phyloP scores from a whole-genome alignment of 2,329 filamentous ascomycete genomes.

The Fusarium sp. region DNA sequence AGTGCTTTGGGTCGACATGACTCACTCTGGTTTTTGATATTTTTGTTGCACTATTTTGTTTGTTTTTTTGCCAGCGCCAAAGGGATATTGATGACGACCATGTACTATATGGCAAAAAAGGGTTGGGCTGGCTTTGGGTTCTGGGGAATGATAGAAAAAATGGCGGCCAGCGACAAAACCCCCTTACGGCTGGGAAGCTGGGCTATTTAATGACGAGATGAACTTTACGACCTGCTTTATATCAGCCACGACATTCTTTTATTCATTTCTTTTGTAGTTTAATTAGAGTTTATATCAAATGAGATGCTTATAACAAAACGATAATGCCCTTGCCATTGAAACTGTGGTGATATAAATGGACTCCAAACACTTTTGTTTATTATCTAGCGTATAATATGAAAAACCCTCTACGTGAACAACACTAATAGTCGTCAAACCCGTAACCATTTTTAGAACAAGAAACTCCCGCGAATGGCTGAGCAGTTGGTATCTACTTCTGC shows the following conservation, averaged over 20 bases:
- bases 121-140: constrained; percentile 22
- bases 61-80: constrained; percentile 22
- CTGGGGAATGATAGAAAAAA: constrained; percentile 42
- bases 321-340: background rate
- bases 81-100: constrained; percentile 32
- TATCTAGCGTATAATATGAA: constrained; percentile 27
- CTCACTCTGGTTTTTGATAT: constrained; percentile 16
- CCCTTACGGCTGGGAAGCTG: constrained; percentile 25
- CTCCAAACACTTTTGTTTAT: constrained; percentile 18
- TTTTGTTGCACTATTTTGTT: constrained; percentile 1
- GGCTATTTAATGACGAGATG: constrained; percentile 43
- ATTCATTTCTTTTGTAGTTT: constrained; percentile 4
- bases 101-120: constrained; percentile 38
- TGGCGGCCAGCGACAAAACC: constrained; percentile 30
- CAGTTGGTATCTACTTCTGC: constrained; percentile 35
- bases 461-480: constrained; percentile 26
- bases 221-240: constrained; percentile 41
- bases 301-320: constrained; percentile 5
- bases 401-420: constrained; percentile 21
- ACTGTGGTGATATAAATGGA: background rate
- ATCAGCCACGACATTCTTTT: constrained; percentile 14
- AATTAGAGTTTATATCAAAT: constrained; percentile 23
- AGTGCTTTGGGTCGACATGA: constrained; percentile 9
- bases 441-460: constrained; percentile 30
- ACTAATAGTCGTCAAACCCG: constrained; percentile 18